A percentile compares a stretch with the other conserved stretches of the same genome.
Conservation (phyloP, 2,329 filamentous ascomycete species). For the Verticillium nubilum region DNA sequence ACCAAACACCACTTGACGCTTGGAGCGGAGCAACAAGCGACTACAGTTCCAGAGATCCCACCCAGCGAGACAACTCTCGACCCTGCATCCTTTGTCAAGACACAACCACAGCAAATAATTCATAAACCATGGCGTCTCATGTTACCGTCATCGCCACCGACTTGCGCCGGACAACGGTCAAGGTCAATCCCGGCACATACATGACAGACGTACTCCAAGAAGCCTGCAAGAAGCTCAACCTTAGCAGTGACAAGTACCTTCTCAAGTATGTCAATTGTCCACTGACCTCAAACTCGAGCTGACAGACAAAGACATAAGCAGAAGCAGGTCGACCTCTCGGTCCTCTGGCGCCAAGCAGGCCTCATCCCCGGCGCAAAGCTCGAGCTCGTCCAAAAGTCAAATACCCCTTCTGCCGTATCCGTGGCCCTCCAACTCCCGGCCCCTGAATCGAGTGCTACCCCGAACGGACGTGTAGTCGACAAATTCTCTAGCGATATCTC, state of each 20-base stretch:
- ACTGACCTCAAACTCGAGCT: background rate
- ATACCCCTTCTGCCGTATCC: constrained; percentile 77
- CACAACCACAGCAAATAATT: background rate
- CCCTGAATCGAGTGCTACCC: constrained; percentile 57
- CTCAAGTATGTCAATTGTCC: constrained; percentile 60
- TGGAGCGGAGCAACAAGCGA: background rate
- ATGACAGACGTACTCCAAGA: constrained; percentile 82
- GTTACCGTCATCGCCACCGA: constrained; percentile 83
- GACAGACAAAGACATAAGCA: constrained; percentile 61
- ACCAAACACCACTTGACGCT: background rate
- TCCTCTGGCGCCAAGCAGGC: constrained; percentile 77
- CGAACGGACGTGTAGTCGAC: constrained; percentile 66
- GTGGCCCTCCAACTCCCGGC: constrained; percentile 83
- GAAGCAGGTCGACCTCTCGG: constrained; percentile 78
- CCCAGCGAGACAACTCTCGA: background rate
- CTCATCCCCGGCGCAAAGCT: constrained; percentile 83
- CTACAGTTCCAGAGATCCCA: background rate
- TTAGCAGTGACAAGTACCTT: constrained; percentile 67
- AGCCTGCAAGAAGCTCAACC: constrained; percentile 76
- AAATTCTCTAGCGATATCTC: constrained; percentile 87
- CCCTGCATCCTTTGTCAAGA: background rate
- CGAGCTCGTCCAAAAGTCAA: constrained; percentile 82
- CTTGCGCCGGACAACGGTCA: constrained; percentile 71
- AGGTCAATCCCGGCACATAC: constrained; percentile 75
- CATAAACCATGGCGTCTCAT: constrained; percentile 68